phyloP scores from a whole-genome alignment of 257 asterid genomes.

The Gentiana straminea region DNA sequence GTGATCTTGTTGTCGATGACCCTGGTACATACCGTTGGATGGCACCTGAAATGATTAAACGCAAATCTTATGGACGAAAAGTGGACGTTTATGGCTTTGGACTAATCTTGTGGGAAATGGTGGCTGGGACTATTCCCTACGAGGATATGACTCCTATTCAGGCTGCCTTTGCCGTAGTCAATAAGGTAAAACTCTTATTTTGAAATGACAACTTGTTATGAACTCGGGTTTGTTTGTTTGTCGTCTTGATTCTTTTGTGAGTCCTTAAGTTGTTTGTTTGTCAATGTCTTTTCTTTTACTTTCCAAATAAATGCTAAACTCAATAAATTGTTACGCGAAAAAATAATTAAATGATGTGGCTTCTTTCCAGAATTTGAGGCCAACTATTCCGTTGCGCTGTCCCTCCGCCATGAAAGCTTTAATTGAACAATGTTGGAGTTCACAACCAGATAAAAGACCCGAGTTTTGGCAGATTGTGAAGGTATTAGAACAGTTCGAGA shows the following conservation, averaged over 20 bases:
- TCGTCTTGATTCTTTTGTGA: not conserved
- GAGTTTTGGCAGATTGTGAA: constrained; percentile 38
- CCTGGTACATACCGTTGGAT: constrained; percentile 37
- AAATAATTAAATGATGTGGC: not conserved
- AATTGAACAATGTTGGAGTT: constrained; percentile 36
- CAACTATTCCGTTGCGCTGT: constrained; percentile 21
- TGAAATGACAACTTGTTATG: no score
- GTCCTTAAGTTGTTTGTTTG: not conserved
- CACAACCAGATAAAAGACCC: constrained; percentile 36
- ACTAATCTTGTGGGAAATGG: constrained; percentile 34
- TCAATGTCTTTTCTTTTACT: not conserved
- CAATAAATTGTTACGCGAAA: no score
- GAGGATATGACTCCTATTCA: constrained; percentile 32
- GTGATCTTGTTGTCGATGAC: constrained; percentile 31
- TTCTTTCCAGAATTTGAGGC: constrained; percentile 25
- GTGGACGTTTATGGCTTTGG: constrained; percentile 41
- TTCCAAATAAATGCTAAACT: no score
- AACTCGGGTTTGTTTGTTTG: not conserved
- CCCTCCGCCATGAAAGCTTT: constrained; percentile 28
- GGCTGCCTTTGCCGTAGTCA: constrained; percentile 36
- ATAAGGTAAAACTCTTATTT: constrained; percentile 15
- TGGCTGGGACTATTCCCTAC: constrained; percentile 29
- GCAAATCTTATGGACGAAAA: constrained; percentile 27
- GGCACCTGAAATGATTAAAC: constrained; percentile 46
- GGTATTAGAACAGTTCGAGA: constrained; percentile 31